Evolutionary conservation across 495 filamentous ascomycete species (phyloP).

Genomic region (Chaetomidium leptoderma): DNA sequence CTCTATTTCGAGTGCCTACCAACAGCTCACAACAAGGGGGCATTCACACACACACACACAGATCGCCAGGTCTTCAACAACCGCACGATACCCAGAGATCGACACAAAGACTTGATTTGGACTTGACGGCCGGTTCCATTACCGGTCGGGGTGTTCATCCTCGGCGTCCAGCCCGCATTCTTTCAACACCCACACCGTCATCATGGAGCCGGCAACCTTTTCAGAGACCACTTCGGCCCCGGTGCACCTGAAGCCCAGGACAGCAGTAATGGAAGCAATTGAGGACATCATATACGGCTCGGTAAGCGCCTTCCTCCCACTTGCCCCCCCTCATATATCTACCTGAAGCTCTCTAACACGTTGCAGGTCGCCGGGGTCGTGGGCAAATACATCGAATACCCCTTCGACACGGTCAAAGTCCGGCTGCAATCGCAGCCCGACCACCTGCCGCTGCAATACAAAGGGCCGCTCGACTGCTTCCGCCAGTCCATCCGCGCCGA

Average conservation of each 20-base stretch:
- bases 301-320: conserved; percentile 47
- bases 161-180: background rate
- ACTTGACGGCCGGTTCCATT: background rate
- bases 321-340: conserved; percentile 1
- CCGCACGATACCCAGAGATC: background rate
- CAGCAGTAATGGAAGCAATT: conserved; percentile 60
- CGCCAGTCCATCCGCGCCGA: conserved; percentile 70
- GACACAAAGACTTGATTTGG: background rate
- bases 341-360: conserved; percentile 21
- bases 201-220: conserved; percentile 19
- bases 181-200: conserved; percentile 12
- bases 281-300: conserved; percentile 84
- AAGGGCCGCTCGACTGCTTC: conserved; percentile 89
- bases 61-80: background rate
- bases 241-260: conserved; percentile 19
- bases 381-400: conserved; percentile 95
- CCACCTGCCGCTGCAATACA: conserved; percentile 74
- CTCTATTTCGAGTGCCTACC: background rate
- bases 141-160: background rate
- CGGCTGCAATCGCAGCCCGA: conserved; percentile 77
- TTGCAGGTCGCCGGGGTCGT: conserved; percentile 74
- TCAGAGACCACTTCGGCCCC: conserved; percentile 15
- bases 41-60: no score
- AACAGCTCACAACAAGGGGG: background rate
- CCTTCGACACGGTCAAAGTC: conserved; percentile 97